Percentiles rank a stretch among this genome's conserved stretches.
phyloP scores from a whole-genome alignment of 345 rosid genomes.

The Euclidium syriacum region DNA sequence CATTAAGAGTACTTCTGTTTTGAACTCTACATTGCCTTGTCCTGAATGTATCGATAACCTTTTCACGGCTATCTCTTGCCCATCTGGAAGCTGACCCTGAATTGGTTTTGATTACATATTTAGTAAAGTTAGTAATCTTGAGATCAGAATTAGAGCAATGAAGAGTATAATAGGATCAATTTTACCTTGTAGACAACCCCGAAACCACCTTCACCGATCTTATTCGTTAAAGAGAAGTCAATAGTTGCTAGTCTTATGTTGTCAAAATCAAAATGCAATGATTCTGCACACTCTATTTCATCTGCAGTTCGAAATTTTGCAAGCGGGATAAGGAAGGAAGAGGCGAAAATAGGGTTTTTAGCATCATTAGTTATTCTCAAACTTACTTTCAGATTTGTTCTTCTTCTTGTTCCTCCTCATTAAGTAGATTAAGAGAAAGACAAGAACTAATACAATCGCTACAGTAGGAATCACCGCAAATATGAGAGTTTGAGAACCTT shows the following conservation, averaged over 20 bases:
- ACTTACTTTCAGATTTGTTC: conserved; percentile 6
- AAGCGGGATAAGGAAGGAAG: background rate
- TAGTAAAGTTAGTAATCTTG: background rate
- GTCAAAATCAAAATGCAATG: conserved; percentile 27
- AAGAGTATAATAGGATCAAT: background rate
- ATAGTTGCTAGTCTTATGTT: conserved; percentile 25
- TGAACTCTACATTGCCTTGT: conserved; percentile 43
- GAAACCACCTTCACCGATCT: conserved; percentile 37
- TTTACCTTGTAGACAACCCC: conserved; percentile 36
- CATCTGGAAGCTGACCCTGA: conserved; percentile 34
- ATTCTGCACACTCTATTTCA: conserved; percentile 17
- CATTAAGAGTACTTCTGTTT: conserved; percentile 39
- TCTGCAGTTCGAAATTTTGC: background rate
- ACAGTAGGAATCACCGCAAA: background rate
- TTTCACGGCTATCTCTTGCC: conserved; percentile 41
- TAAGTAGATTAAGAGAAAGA: background rate
- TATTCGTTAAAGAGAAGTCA: conserved; percentile 20
- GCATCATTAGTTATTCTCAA: background rate
- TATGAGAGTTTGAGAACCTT: conserved; percentile 4
- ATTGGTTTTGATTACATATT: background rate
- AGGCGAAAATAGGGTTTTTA: background rate
- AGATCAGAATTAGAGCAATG: background rate
- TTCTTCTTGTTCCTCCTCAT: conserved; percentile 6
- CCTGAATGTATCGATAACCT: conserved; percentile 34
- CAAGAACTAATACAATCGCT: background rate